Conservation (phyloP, 768 basidiomycete genomes). For the Collybiopsis luxurians region DNA sequence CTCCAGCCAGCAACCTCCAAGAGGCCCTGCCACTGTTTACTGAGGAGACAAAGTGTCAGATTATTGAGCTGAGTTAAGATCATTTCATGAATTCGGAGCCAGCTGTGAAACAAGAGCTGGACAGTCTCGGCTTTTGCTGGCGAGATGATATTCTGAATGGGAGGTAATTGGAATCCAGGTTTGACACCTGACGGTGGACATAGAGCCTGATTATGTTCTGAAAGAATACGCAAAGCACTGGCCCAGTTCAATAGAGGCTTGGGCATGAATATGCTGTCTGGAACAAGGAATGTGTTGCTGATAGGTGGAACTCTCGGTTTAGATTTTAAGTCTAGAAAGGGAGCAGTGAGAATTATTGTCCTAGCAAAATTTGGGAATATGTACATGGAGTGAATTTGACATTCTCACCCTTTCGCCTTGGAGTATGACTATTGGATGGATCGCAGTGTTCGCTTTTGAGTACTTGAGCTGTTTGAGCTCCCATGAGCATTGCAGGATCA, state of each 20-base stretch:
- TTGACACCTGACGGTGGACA: not conserved
- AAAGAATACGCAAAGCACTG: not conserved
- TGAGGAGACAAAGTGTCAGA: not conserved
- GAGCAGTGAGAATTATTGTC: not conserved
- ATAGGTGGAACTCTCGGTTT: not conserved
- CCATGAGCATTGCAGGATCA: no score
- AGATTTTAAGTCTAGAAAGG: not conserved
- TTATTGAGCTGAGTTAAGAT: not conserved
- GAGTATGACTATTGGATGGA: no score
- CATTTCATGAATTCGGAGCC: not conserved
- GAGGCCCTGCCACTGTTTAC: not conserved
- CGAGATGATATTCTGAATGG: not conserved
- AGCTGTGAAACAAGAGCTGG: not conserved
- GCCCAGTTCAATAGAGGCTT: not conserved
- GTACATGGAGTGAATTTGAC: no score
- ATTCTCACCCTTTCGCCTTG: no score
- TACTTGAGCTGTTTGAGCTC: no score
- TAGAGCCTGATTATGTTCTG: not conserved
- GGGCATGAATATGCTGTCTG: not conserved
- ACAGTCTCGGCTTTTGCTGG: not conserved
- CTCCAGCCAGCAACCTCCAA: no score
- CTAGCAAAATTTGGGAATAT: no score
- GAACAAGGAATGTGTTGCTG: not conserved
- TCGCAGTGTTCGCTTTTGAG: no score
- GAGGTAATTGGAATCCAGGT: not conserved